Evolutionary conservation across 306 rosid genomes (phyloP), one percentile per base, ranked within the genome.

Genomic region (Alnus glutinosa): DNA sequence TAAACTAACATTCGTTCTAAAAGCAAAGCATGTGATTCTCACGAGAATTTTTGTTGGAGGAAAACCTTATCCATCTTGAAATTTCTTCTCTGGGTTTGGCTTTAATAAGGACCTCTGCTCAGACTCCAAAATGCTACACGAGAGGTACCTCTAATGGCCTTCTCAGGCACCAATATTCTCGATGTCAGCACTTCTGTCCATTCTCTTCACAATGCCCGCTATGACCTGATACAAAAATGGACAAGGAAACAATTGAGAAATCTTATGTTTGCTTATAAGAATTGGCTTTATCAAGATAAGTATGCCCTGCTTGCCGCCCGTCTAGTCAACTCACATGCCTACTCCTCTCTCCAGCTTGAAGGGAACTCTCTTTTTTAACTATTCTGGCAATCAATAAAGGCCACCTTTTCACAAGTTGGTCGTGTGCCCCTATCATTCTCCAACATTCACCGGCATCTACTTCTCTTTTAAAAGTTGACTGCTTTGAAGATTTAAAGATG

Each of bases 151-250:
- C 49, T 5, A 64, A 15, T 3, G 4, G 83, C 75, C 47, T 82
- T 69, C 78, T 89, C 82, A 95, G 78, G 98, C 97, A 51, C 83
- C 87, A 16, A 95, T 74, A 37, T 93, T 95, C 81, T 91, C 99
- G 57, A 93, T 85, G 1, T 83, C 92, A 32, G 99, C 93, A 72
- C 89, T 81, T 82, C 87, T 93, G 80, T 95, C 89, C 85, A 90
- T 47, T 93, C 98, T 96, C 89, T 93, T 96, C 18, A 91, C 84
- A 70, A 93, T 93, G 69, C 99, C 99, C 34, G 98, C 97, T 66
- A 95, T 93, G 59, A 96, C 98, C 98, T 96, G 89, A 82, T 79
- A 61, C 54, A 14, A 77, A 47, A 3, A 52, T 4, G 57, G 55
- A 71, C 51, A 23, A 9, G 55, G 44, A 79, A 70, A 42, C 18